Conservation (phyloP, 2,329 filamentous ascomycete genomes). For the Trichophyton simii region DNA sequence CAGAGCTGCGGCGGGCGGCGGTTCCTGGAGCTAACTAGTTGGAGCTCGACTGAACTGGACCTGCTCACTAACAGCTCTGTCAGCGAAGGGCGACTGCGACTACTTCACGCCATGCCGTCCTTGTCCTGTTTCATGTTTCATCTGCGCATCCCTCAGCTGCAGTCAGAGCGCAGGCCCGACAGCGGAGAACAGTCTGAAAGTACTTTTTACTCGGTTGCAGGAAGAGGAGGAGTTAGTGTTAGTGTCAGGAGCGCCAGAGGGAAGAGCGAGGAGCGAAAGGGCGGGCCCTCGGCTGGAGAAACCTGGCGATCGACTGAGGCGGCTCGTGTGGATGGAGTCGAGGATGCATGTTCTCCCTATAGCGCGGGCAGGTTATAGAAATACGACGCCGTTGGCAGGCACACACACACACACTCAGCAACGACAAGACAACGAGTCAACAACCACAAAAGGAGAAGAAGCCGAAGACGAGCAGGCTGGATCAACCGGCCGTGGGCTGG, state of each 20-base stretch:
- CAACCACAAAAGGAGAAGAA: not conserved
- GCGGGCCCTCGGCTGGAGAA: not conserved
- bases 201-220: too few relatives aligned
- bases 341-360: not conserved
- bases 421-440: not conserved
- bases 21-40: not conserved
- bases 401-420: too few relatives aligned
- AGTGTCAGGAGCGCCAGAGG: not conserved
- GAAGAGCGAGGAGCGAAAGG: not conserved
- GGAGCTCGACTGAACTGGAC: too few relatives aligned
- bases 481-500: not conserved
- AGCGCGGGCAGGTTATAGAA: too few relatives aligned
- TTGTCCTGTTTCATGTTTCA: not conserved
- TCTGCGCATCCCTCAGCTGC: not conserved
- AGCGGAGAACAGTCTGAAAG: not conserved
- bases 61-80: too few relatives aligned
- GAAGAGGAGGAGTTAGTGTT: not conserved
- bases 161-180: not conserved
- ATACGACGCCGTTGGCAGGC: too few relatives aligned
- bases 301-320: not conserved
- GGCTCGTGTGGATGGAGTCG: not conserved
- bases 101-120: not conserved
- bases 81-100: not conserved
- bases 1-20: not conserved
- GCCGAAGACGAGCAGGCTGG: not conserved